Evolutionary conservation across 768 basidiomycete genomes (phyloP).

Genomic region (Mycena galopus): DNA sequence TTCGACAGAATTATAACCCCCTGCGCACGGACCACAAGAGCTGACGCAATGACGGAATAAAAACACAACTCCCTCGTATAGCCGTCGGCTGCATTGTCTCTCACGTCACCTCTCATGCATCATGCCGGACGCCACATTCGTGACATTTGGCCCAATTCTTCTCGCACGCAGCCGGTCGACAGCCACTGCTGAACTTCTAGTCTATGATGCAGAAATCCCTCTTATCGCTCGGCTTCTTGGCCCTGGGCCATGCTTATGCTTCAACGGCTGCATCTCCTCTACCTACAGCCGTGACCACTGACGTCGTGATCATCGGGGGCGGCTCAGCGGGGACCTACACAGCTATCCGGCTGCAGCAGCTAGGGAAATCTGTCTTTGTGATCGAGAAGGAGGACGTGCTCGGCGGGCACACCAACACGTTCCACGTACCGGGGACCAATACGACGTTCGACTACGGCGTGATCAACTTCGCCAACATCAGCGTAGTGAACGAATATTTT

Average conservation of each 20-base stretch:
- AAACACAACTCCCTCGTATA: no score
- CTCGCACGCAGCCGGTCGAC: conserved; percentile 1
- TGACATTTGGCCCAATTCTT: no score
- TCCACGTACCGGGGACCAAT: conserved; percentile 14
- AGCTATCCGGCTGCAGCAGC: conserved; percentile 15
- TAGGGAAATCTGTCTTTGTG: conserved; percentile 1
- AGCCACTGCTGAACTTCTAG: conserved; percentile 5
- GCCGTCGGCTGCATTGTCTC: no score
- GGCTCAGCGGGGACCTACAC: conserved; percentile 19
- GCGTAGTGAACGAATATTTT: conserved; percentile 14
- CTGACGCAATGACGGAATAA: no score
- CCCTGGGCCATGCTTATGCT: conserved; percentile 19
- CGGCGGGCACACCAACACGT: conserved; percentile 13
- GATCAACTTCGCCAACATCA: conserved; percentile 4
- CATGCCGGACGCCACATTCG: no score
- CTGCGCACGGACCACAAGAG: no score
- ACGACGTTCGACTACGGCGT: conserved; percentile 19
- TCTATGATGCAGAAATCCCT: conserved; percentile 9
- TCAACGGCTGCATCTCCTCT: conserved; percentile 17
- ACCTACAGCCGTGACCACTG: conserved; percentile 19
- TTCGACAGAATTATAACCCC: no score
- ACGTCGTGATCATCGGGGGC: conserved; percentile 16
- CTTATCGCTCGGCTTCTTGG: conserved; percentile 11
- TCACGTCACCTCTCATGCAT: no score
- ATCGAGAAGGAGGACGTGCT: conserved; percentile 10